A percentile compares a stretch with the other conserved stretches of the same genome.
Evolutionary conservation across 495 filamentous ascomycete genomes (phyloP).

Genomic region (Neurospora sp.): DNA sequence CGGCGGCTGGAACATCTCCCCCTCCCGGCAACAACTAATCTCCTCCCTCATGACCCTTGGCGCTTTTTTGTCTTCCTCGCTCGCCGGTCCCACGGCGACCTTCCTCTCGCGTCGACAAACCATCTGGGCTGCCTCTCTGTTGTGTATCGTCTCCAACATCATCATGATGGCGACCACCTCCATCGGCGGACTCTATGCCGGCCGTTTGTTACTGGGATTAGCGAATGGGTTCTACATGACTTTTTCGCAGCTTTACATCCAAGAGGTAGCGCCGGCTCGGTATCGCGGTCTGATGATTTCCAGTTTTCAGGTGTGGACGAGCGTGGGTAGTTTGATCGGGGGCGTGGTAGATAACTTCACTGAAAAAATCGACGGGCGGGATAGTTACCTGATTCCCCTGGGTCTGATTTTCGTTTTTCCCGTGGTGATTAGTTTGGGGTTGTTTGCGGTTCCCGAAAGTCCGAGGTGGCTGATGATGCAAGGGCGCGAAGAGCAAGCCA

Average conservation of each 20-base stretch:
- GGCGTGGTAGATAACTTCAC: conserved; percentile 49
- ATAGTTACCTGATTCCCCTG: conserved; percentile 45
- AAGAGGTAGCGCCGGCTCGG: conserved; percentile 36
- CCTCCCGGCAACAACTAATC: conserved; percentile 41
- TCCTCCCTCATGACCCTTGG: conserved; percentile 47
- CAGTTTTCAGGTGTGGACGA: conserved; percentile 24
- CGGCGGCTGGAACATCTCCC: conserved; percentile 40
- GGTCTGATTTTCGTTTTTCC: conserved; percentile 46
- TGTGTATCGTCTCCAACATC: conserved; percentile 37
- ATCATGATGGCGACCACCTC: conserved; percentile 42
- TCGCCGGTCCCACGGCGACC: conserved; percentile 37
- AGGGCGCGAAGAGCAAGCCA: conserved; percentile 34
- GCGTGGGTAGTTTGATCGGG: conserved; percentile 35
- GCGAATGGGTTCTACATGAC: conserved; percentile 46
- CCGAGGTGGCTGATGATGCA: conserved; percentile 49
- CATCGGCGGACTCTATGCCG: conserved; percentile 42
- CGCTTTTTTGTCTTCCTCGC: conserved; percentile 41
- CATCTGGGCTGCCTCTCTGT: conserved; percentile 35
- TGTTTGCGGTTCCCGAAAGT: conserved; percentile 50
- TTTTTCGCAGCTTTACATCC: conserved; percentile 42
- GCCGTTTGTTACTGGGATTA: conserved; percentile 41
- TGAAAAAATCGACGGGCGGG: conserved; percentile 26
- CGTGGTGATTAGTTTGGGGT: conserved; percentile 31
- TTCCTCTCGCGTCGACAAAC: conserved; percentile 33
- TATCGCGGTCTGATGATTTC: conserved; percentile 37